Percentiles rank a stretch among this genome's conserved stretches.
Evolutionary conservation across 1,139 yeast species (phyloP).

Genomic region (Zygoascus meyerae): DNA sequence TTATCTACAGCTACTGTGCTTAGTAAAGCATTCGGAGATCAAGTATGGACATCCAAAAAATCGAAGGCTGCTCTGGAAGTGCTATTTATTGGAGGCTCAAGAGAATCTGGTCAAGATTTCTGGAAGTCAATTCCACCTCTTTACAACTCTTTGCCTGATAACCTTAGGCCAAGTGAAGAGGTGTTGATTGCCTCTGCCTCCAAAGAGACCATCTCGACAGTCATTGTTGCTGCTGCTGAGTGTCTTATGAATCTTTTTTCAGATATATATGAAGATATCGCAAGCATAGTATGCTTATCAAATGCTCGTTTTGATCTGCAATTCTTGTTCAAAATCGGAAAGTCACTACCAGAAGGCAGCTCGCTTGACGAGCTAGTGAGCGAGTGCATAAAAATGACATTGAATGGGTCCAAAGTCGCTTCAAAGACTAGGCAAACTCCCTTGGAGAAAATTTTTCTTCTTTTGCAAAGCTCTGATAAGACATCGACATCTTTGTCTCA

Average conservation of each 20-base stretch:
- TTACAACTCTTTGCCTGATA: background rate
- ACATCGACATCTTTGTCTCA: conserved; percentile 2
- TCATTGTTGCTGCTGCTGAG: conserved; percentile 2
- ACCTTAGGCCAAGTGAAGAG: background rate
- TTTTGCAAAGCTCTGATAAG: background rate
- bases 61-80: conserved; percentile 6
- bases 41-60: conserved; percentile 1
- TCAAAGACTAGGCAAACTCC: background rate
- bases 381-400: background rate
- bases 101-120: conserved; percentile 6
- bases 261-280: background rate
- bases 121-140: conserved; percentile 7
- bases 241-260: conserved; percentile 1
- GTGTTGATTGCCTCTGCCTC: background rate
- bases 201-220: conserved; percentile 4
- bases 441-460: conserved; percentile 1
- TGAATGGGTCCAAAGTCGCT: background rate
- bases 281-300: conserved; percentile 2
- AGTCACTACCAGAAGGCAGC: background rate
- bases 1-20: conserved; percentile 1
- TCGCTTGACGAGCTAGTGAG: background rate
- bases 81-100: conserved; percentile 3
- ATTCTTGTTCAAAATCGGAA: background rate
- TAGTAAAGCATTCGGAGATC: conserved; percentile 1
- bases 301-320: background rate